phyloP scores from a whole-genome alignment of 2,329 filamentous ascomycete genomes.

The Paracoccidioides brasiliensis region DNA sequence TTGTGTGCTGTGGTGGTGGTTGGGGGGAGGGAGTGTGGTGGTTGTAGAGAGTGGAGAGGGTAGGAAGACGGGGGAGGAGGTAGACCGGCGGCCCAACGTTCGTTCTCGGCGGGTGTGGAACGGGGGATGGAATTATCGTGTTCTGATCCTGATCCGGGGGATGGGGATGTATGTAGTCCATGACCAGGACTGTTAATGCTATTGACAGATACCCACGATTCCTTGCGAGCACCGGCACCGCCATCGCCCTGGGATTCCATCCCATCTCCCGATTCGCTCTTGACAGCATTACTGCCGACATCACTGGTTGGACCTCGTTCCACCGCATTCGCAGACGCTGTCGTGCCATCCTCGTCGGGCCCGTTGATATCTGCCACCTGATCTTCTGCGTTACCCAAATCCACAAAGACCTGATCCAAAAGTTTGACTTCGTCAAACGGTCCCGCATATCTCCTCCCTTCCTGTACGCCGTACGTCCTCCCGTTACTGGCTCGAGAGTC shows the following conservation, averaged over 20 bases:
- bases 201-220: conserved; percentile 31
- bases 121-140: background rate
- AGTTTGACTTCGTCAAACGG: conserved; percentile 28
- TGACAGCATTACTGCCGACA: conserved; percentile 28
- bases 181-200: conserved; percentile 14
- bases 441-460: conserved; percentile 21
- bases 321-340: conserved; percentile 13
- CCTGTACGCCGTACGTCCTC: conserved; percentile 16
- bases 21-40: conserved; percentile 18
- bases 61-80: conserved; percentile 5
- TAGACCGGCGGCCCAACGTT: conserved; percentile 6
- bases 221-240: conserved; percentile 22
- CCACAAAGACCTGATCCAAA: conserved; percentile 30
- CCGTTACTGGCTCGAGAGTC: conserved; percentile 19
- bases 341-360: conserved; percentile 23
- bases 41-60: conserved; percentile 21
- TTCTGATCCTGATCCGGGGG: background rate
- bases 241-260: conserved; percentile 21
- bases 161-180: conserved; percentile 7
- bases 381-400: conserved; percentile 29
- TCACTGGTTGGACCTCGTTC: conserved; percentile 26
- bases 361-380: conserved; percentile 21
- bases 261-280: conserved; percentile 26
- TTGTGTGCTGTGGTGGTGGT: conserved; percentile 16
- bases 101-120: conserved; percentile 5